phyloP scores from a whole-genome alignment of 2,329 filamentous ascomycete genomes.

The Curvularia verruculosa region DNA sequence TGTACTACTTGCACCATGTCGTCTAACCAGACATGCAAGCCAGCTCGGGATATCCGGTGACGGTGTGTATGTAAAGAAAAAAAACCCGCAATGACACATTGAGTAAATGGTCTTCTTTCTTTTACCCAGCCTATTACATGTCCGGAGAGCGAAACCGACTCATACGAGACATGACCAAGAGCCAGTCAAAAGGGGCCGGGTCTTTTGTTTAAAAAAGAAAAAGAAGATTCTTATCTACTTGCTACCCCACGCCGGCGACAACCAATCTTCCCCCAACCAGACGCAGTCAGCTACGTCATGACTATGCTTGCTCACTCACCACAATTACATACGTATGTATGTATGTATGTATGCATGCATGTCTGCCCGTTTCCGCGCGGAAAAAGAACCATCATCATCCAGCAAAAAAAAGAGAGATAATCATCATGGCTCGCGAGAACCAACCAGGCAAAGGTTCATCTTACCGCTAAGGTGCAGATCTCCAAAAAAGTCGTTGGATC shows the following conservation, averaged over 20 bases:
- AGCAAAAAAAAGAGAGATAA: background rate
- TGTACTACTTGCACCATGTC: background rate
- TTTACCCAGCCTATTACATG: background rate
- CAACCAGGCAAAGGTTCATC: background rate
- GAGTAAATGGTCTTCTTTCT: background rate
- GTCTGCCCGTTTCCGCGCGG: background rate
- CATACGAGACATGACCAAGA: background rate
- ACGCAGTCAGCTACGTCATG: background rate
- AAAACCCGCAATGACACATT: background rate
- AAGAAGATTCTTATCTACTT: background rate
- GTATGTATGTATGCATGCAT: too few relatives aligned
- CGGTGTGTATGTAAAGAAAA: too few relatives aligned
- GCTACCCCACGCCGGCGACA: background rate
- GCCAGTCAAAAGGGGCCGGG: background rate
- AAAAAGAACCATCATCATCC: background rate
- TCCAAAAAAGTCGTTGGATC: background rate
- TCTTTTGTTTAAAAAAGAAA: too few relatives aligned
- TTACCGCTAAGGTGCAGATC: background rate
- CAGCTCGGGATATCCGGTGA: background rate
- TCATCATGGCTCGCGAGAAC: background rate
- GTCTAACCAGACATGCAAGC: background rate
- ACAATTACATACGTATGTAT: background rate
- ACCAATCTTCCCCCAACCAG: background rate
- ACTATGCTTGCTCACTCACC: background rate
- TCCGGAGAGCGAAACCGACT: background rate